Evolutionary conservation across 179 eudicot species (phyloP).

Genomic region (Actinidia arguta): DNA sequence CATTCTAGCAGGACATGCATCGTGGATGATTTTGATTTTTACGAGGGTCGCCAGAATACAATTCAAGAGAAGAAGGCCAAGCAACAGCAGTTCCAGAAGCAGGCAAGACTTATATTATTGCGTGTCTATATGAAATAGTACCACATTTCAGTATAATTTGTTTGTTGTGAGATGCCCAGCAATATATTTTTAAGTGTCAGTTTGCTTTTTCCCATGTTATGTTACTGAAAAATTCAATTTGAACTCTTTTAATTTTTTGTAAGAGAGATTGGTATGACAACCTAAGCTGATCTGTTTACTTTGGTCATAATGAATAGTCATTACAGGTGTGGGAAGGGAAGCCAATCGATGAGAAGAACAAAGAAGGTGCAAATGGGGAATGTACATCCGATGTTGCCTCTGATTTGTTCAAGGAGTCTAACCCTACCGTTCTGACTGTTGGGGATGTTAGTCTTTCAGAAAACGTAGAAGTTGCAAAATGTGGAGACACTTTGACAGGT

Average conservation of each 20-base stretch:
- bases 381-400: constrained; percentile 26
- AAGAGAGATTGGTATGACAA: neutral
- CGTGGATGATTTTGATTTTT: constrained; percentile 86
- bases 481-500: constrained; percentile 23
- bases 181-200: neutral
- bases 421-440: constrained; percentile 11
- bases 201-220: neutral
- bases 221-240: no score
- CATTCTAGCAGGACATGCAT: constrained; percentile 74
- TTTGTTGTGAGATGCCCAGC: neutral
- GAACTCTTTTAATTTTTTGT: no score
- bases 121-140: neutral
- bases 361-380: constrained; percentile 38
- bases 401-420: constrained; percentile 28
- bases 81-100: constrained; percentile 73
- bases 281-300: neutral
- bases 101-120: constrained; percentile 36
- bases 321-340: constrained; percentile 57
- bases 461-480: neutral
- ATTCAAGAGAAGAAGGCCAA: constrained; percentile 89
- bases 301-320: neutral
- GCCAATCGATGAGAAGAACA: constrained; percentile 39
- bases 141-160: no score
- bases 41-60: constrained; percentile 75
- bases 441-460: constrained; percentile 36